phyloP scores from a whole-genome alignment of 2,329 filamentous ascomycete species.

The Hypoxylon sp. region DNA sequence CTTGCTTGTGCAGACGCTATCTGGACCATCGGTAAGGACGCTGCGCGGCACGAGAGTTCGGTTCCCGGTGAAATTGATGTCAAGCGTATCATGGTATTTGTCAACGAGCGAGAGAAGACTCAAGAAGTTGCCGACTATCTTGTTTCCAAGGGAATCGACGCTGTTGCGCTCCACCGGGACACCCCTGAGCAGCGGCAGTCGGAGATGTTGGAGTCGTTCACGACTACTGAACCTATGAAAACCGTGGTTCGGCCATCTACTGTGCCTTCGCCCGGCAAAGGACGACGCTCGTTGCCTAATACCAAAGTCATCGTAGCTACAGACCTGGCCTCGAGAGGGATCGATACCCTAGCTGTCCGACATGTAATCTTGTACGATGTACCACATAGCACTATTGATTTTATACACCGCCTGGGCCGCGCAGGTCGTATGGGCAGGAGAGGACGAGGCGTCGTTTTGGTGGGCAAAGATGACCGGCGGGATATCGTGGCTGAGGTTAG shows the following conservation, averaged over 20 bases:
- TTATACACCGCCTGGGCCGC: slow-evolving; percentile 94
- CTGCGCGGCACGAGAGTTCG: slow-evolving; percentile 69
- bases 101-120: slow-evolving; percentile 94
- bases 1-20: slow-evolving; percentile 96
- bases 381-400: slow-evolving; percentile 97
- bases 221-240: slow-evolving; percentile 61
- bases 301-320: slow-evolving; percentile 95
- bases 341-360: slow-evolving; percentile 91
- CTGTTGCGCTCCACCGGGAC: slow-evolving; percentile 87
- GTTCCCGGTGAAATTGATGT: slow-evolving; percentile 73
- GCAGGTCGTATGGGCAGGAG: slow-evolving; percentile 93
- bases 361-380: slow-evolving; percentile 97
- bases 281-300: slow-evolving; percentile 73
- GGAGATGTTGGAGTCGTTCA: slow-evolving; percentile 84
- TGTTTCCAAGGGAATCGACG: slow-evolving; percentile 87
- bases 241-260: slow-evolving; percentile 46
- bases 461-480: slow-evolving; percentile 89
- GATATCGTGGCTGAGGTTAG: slow-evolving; percentile 94
- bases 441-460: slow-evolving; percentile 89
- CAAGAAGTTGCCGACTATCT: slow-evolving; percentile 86
- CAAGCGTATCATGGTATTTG: slow-evolving; percentile 93
- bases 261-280: slow-evolving; percentile 52
- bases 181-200: slow-evolving; percentile 82
- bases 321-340: slow-evolving; percentile 91
- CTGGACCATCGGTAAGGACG: slow-evolving; percentile 90